Percentiles rank a stretch among this genome's conserved stretches.
phyloP scores from a whole-genome alignment of 768 basidiomycete species.

The Russula brevipes region DNA sequence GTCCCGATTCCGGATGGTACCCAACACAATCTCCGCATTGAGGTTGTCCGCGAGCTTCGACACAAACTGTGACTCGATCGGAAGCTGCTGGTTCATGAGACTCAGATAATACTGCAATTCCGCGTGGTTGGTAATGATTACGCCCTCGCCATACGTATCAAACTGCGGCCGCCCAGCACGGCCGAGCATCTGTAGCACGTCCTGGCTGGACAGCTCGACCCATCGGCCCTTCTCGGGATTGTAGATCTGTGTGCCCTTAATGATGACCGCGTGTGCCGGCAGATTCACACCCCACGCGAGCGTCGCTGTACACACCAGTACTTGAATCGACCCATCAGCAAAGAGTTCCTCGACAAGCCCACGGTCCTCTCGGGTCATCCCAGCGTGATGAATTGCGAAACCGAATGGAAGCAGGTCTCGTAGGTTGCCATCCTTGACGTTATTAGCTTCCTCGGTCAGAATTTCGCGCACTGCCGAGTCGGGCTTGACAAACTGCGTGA shows the following conservation, averaged over 20 bases:
- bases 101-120: conserved; percentile 97
- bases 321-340: conserved; percentile 85
- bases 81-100: conserved; percentile 93
- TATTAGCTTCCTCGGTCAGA: conserved; percentile 73
- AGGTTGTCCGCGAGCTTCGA: conserved; percentile 89
- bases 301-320: conserved; percentile 94
- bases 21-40: conserved; percentile 95
- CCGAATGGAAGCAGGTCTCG: conserved; percentile 92
- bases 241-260: conserved; percentile 99
- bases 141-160: conserved; percentile 95
- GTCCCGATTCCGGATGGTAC: conserved; percentile 90
- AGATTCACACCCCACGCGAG: conserved; percentile 99
- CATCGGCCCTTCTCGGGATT: conserved; percentile 98
- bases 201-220: conserved; percentile 93
- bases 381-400: conserved; percentile 96
- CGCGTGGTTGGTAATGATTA: conserved; percentile 96
- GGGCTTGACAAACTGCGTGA: conserved; percentile 92
- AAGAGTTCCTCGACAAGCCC: conserved; percentile 92
- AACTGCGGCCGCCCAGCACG: conserved; percentile 96
- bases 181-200: conserved; percentile 97
- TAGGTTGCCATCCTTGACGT: conserved; percentile 77
- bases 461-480: conserved; percentile 91
- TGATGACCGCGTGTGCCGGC: conserved; percentile 96
- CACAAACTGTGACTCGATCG: conserved; percentile 95
- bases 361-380: conserved; percentile 90